Evolutionary conservation across 148 eudicot genomes (phyloP).

Genomic region (Rhododendron mucronatum): DNA sequence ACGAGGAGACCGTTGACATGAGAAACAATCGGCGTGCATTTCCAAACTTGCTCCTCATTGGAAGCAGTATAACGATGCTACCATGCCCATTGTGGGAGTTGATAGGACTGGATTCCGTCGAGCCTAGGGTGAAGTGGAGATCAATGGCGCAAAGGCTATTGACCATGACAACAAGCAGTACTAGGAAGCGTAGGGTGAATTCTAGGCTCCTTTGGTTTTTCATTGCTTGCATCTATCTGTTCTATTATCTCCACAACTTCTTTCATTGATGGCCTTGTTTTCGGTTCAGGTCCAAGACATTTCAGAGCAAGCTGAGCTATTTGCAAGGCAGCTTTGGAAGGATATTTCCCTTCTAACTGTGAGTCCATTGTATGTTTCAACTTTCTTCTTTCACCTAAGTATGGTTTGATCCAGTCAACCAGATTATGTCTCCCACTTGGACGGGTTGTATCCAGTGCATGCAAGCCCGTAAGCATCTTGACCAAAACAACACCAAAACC

Average conservation of each 20-base stretch:
- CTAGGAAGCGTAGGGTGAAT: background rate
- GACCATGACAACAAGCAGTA: background rate
- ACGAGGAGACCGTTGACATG: background rate
- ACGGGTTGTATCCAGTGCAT: conserved; percentile 15
- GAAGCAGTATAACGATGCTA: background rate
- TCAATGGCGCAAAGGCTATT: background rate
- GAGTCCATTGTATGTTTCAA: conserved; percentile 67
- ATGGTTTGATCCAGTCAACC: conserved; percentile 21
- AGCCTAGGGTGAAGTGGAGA: conserved; percentile 8
- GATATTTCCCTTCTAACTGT: conserved; percentile 64
- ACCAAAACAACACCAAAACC: conserved; percentile 79
- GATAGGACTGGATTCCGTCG: conserved; percentile 23
- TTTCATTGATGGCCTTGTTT: conserved; percentile 71
- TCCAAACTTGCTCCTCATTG: background rate
- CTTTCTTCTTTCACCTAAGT: conserved; percentile 42
- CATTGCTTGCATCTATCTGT: conserved; percentile 32
- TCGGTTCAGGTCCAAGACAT: conserved; percentile 57
- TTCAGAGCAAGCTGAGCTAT: conserved; percentile 65
- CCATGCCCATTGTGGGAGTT: conserved; percentile 19
- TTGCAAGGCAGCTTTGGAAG: conserved; percentile 55
- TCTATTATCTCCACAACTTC: conserved; percentile 60
- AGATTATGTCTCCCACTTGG: conserved; percentile 19
- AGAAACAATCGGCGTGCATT: background rate
- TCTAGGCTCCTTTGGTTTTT: conserved; percentile 14
- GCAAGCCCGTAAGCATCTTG: conserved; percentile 41